Conservation (phyloP, 768 basidiomycete genomes). For the Mycena maculata region DNA sequence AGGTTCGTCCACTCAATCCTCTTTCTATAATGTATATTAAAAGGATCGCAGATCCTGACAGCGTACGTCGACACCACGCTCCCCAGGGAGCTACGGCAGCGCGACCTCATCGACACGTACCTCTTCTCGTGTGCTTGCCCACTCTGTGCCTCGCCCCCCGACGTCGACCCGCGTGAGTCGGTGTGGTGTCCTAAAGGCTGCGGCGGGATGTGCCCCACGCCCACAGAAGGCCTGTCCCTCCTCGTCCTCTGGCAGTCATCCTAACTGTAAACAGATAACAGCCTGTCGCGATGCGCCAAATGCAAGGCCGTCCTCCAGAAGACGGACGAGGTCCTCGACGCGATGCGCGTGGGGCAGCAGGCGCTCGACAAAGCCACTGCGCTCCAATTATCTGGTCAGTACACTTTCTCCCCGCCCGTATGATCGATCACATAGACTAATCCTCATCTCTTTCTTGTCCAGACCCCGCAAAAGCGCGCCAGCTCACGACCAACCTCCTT, state of each 20-base stretch:
- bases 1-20: slow-evolving; percentile 59
- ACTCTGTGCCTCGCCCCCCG: slow-evolving; percentile 56
- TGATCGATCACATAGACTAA: not conserved
- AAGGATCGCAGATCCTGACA: slow-evolving; percentile 71
- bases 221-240: slow-evolving; percentile 63
- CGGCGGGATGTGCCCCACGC: slow-evolving; percentile 70
- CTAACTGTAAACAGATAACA: slow-evolving; percentile 58
- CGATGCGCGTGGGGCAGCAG: slow-evolving; percentile 76
- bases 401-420: slow-evolving; percentile 1
- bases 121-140: slow-evolving; percentile 79
- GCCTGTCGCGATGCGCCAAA: slow-evolving; percentile 60
- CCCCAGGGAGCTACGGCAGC: slow-evolving; percentile 65
- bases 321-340: slow-evolving; percentile 69
- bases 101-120: slow-evolving; percentile 76
- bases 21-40: not conserved
- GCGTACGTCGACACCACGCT: slow-evolving; percentile 89
- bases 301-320: slow-evolving; percentile 64
- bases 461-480: slow-evolving; percentile 71
- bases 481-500: slow-evolving; percentile 73
- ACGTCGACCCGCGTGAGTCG: slow-evolving; percentile 73
- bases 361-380: slow-evolving; percentile 77
- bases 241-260: not conserved
- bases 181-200: slow-evolving; percentile 78
- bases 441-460: slow-evolving; percentile 15
- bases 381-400: slow-evolving; percentile 69